Percentiles rank a stretch among this genome's conserved stretches.
These are phyloP conservation scores for Senna tora DNA, from an alignment of 306 rosid species.

Conservation along the genomic window DNA sequence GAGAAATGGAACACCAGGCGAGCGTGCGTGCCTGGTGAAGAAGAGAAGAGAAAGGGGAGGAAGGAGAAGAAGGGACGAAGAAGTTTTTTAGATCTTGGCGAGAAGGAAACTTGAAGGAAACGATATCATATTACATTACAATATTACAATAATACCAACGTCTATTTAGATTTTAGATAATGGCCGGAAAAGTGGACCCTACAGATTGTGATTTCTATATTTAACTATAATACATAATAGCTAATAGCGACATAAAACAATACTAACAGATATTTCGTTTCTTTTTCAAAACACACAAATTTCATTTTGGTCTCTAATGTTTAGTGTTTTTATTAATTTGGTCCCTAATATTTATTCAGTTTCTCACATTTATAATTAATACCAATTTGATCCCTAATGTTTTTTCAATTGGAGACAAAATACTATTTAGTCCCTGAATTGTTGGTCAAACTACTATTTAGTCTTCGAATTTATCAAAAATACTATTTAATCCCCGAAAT, in stretches of 20 bases:
- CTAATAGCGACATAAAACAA: background rate
- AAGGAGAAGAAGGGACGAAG: background rate
- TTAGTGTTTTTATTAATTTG: too few relatives aligned
- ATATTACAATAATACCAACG: background rate
- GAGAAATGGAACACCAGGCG: background rate
- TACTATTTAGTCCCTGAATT: too few relatives aligned
- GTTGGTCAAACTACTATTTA: too few relatives aligned
- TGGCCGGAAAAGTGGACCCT: background rate
- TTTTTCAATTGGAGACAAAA: too few relatives aligned
- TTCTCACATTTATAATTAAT: too few relatives aligned
- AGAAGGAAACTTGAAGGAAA: background rate
- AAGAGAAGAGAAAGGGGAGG: background rate
- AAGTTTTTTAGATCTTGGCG: background rate
- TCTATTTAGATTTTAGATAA: too few relatives aligned
- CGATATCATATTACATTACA: background rate
- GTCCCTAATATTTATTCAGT: too few relatives aligned
- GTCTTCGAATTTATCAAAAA: too few relatives aligned
- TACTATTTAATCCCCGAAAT: too few relatives aligned
- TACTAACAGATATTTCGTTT: background rate
- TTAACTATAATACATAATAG: background rate
- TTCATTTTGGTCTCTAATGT: too few relatives aligned
- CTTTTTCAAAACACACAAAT: too few relatives aligned
- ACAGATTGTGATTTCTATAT: conserved; percentile 6
- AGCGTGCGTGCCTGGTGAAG: conserved; percentile 8
- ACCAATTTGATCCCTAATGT: too few relatives aligned